A percentile compares a stretch with the other conserved stretches of the same genome.
Conservation (phyloP, 2,329 filamentous ascomycete genomes). For the Penicillium sp. region DNA sequence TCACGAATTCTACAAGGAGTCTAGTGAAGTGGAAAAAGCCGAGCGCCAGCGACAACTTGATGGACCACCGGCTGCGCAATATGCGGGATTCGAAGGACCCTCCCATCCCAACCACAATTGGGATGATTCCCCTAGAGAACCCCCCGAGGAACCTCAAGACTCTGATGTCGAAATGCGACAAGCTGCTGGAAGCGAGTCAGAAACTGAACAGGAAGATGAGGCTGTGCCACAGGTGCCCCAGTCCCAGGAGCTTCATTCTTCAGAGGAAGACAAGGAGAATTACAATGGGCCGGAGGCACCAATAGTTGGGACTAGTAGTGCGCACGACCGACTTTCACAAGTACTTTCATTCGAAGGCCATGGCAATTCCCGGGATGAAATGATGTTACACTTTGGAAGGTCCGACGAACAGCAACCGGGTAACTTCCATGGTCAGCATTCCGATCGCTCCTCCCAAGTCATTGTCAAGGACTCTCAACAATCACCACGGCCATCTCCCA, state of each 20-base stretch:
- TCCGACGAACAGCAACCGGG: too few relatives aligned
- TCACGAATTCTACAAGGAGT: conserved; percentile 42
- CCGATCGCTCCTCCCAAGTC: conserved; percentile 27
- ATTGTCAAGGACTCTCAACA: conserved; percentile 37
- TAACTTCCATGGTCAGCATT: conserved; percentile 6
- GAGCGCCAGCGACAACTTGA: conserved; percentile 32
- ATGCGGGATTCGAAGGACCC: conserved; percentile 34
- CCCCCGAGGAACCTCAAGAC: not conserved
- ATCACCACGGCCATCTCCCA: conserved; percentile 30
- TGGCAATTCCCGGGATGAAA: conserved; percentile 9
- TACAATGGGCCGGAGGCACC: conserved; percentile 27
- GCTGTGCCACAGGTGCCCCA: conserved; percentile 21
- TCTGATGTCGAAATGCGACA: conserved; percentile 15
- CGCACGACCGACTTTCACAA: conserved; percentile 38
- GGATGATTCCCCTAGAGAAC: conserved; percentile 4
- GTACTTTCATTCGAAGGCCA: conserved; percentile 28
- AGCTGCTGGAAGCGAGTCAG: conserved; percentile 37
- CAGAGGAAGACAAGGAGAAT: conserved; percentile 47
- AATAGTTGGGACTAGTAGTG: conserved; percentile 28
- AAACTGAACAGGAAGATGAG: conserved; percentile 46
- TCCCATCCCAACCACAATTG: conserved; percentile 15
- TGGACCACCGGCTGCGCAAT: conserved; percentile 32
- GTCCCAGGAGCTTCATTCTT: conserved; percentile 27
- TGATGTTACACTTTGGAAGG: conserved; percentile 2
- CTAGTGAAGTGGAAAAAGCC: conserved; percentile 34